Base-by-base conservation (phyloP, 345 rosid genomes). In the Jatropha curcas region DNA sequence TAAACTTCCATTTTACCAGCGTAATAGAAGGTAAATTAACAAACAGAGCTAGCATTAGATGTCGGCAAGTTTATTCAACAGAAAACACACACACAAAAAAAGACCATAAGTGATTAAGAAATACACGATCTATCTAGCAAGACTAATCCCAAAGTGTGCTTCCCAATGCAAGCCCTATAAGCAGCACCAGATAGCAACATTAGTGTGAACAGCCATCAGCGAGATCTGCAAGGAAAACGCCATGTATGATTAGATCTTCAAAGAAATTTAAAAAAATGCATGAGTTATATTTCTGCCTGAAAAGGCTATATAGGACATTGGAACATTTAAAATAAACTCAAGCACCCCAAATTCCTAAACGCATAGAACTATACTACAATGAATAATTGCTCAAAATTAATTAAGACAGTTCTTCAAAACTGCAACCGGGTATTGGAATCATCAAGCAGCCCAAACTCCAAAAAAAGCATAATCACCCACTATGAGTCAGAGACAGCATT, bases 201-300 rank as follows among this genome's bases (percentile, higher is more conserved):
- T 0, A 37, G 9, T 22, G 2, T 5, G 16, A 35, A 41, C 67
- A 45, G 50, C 78, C 25, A 50, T 74, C 50, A 72, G 70, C 33
- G 58, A 50, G 80, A 71, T 60, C 85, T 82, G 82, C 83, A 84
- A 28, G 12, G 16, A 33, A 61, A 34, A 19, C 14, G 1, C 17
- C 62, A 53, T 1, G 46, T 5, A 24, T 4, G 5, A 58, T 74
- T 45, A 73, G 31, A 10, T 27, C 19, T 39, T 30, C 33, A 33
- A 7, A 43, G n/a, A 27, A 11, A 30, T 3, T 11, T 5, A 39
- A 17, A 7, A 41, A 11, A 52, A 12, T 56, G 33, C 22, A 24
- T 0, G 4, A 66, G 25, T n/a, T n/a, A n/a, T n/a, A n/a, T n/a
- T n/a, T n/a, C n/a, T n/a, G n/a, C n/a, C n/a, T n/a, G n/a, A n/a